phyloP scores from a whole-genome alignment of 768 basidiomycete genomes.

The Boletus eberwhitei region DNA sequence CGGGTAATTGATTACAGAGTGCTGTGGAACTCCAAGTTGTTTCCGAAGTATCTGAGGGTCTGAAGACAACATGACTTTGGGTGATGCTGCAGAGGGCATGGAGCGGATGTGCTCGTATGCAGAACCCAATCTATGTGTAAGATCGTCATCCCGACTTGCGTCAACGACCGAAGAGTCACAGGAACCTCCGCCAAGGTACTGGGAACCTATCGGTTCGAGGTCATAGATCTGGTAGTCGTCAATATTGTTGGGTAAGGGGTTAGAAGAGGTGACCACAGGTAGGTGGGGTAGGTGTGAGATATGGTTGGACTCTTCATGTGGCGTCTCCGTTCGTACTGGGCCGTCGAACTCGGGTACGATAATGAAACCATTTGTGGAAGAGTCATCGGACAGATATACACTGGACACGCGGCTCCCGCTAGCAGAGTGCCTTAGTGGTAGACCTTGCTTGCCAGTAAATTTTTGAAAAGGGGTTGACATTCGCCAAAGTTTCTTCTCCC shows the following conservation, averaged over 20 bases:
- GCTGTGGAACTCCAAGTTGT: constrained; percentile 30
- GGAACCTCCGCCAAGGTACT: neutral
- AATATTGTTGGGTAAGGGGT: neutral
- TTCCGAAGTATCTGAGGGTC: constrained; percentile 27
- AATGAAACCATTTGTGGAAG: constrained; percentile 12
- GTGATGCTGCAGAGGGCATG: constrained; percentile 17
- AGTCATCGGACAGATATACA: constrained; percentile 22
- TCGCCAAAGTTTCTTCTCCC: constrained; percentile 28
- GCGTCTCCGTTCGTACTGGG: neutral
- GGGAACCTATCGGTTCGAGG: neutral
- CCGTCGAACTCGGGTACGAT: constrained; percentile 28
- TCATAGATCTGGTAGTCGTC: neutral
- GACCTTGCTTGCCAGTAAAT: constrained; percentile 6
- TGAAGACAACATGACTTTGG: constrained; percentile 12
- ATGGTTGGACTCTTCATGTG: neutral
- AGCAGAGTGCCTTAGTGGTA: constrained; percentile 2
- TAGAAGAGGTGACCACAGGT: neutral
- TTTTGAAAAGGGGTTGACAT: constrained; percentile 23
- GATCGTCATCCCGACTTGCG: constrained; percentile 14
- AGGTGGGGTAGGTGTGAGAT: neutral
- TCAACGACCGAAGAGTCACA: neutral
- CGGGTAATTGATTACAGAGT: constrained; percentile 27
- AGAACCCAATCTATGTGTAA: constrained; percentile 17
- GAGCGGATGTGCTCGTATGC: constrained; percentile 26
- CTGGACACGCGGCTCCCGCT: constrained; percentile 13